Base-by-base conservation (phyloP, 148 eudicot genomes). In the Nepenthes gracilis region DNA sequence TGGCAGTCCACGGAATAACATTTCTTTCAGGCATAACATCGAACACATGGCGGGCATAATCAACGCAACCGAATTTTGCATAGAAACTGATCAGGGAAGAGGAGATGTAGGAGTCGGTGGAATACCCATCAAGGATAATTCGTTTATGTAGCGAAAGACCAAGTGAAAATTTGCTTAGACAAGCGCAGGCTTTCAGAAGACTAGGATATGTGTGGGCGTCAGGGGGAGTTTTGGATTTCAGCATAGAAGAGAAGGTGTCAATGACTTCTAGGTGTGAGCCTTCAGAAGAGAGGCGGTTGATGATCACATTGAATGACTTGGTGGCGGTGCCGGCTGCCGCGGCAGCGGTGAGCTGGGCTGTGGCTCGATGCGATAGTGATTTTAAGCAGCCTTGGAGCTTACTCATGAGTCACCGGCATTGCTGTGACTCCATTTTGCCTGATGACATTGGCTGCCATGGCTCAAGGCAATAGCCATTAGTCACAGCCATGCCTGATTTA, bases 161-260 rank as follows among this genome's bases (percentile, higher is more conserved):
- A 12, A 74, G 86, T 10, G 81, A 62, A 54, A 78, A 65, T 5
- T 66, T 67, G 70, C 73, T 70, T 7, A 91, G 80, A 5, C 59
- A 72, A 43, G 87, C 64, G 72, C 93, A 85, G 32, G 97, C 87
- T 74, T 87, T 91, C 73, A 91, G 72, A 12, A 87, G 70, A 45
- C 76, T 71, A 0, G 97, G 97, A 74, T 69, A 91, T 2, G 96
- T 80, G 73, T 80, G 81, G 59, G 93, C 76, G 70, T 91, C 97
- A 15, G 87, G 75, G 11, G 73, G 69, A 9, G 67, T 72, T 48
- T 74, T 53, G 70, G 80, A 75, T 50, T 69, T 69, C 45, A 83
- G 77, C 88, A 88, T 83, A 56, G 83, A 75, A 50, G 77, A 52
- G 74, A 78, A 88, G 13, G 86, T 74, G 67, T 9, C 61, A 34